These are phyloP conservation scores for Phytophthora macrochlamydospora DNA, from an alignment of 352 stramenopile genomes.

Conservation along the genomic window DNA sequence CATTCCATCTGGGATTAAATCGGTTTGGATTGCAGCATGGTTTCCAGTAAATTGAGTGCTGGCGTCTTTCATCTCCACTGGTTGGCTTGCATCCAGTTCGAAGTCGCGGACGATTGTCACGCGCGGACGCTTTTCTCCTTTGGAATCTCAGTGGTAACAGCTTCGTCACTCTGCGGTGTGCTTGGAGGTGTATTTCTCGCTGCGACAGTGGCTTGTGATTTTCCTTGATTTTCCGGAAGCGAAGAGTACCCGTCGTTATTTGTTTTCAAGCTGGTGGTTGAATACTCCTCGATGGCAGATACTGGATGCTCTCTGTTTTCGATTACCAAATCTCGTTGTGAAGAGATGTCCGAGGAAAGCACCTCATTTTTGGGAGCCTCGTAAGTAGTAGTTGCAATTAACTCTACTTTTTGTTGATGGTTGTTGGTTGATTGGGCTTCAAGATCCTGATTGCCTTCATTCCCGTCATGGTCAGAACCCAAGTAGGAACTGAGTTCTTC, in stretches of 20 bases:
- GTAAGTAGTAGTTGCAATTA: too few relatives aligned
- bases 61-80: conserved; percentile 64
- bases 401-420: too few relatives aligned
- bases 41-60: conserved; percentile 80
- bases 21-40: conserved; percentile 69
- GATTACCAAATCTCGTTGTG: too few relatives aligned
- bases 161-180: not conserved
- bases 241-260: not conserved
- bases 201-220: not conserved
- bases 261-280: not conserved
- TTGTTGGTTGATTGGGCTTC: too few relatives aligned
- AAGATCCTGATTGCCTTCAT: too few relatives aligned
- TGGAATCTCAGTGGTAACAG: not conserved
- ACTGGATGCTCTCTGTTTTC: too few relatives aligned
- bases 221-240: too few relatives aligned
- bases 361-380: too few relatives aligned
- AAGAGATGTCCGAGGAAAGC: too few relatives aligned
- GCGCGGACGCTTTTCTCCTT: conserved; percentile 8
- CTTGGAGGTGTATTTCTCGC: not conserved
- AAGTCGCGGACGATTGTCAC: conserved; percentile 68
- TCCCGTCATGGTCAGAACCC: too few relatives aligned
- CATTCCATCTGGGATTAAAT: conserved; percentile 66
- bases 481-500: too few relatives aligned
- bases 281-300: too few relatives aligned
- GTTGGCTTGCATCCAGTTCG: conserved; percentile 10